Evolutionary conservation across 208 protist species (phyloP).

Genomic region (Acanthamoeba triangularis): DNA sequence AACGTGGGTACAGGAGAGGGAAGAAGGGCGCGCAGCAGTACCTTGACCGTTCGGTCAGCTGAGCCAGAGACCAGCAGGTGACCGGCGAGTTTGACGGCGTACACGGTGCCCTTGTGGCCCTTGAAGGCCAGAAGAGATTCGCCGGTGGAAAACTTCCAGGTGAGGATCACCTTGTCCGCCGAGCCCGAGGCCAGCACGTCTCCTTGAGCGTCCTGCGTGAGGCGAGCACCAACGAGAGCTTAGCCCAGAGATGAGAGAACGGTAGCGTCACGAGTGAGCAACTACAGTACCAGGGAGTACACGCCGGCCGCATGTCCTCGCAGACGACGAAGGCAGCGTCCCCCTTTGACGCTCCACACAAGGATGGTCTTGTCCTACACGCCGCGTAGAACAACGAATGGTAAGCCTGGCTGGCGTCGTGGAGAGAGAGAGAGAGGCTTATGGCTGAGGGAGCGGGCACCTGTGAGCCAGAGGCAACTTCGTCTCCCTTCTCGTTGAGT

Average conservation of each 20-base stretch:
- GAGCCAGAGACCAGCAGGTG: conserved; percentile 69
- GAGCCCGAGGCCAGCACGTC: conserved; percentile 77
- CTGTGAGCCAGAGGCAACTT: conserved; percentile 44
- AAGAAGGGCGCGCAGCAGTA: not conserved
- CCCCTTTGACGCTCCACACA: conserved; percentile 47
- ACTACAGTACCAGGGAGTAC: not conserved
- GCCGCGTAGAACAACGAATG: not conserved
- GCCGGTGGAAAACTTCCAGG: conserved; percentile 73
- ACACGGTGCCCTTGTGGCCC: conserved; percentile 73
- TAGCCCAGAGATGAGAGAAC: not conserved
- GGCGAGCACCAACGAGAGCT: not conserved
- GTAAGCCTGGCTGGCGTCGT: not conserved
- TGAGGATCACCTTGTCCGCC: conserved; percentile 71
- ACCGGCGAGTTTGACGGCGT: conserved; percentile 66
- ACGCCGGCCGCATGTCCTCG: conserved; percentile 61
- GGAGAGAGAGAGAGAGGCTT: not conserved
- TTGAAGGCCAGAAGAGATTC: conserved; percentile 63
- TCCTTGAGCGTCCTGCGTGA: conserved; percentile 9
- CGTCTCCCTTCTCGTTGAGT: conserved; percentile 59
- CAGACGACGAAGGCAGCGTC: conserved; percentile 30
- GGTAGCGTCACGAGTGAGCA: not conserved
- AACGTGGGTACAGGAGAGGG: too few relatives aligned
- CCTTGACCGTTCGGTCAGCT: conserved; percentile 72
- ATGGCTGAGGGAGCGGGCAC: not conserved
- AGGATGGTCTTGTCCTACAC: conserved; percentile 73